phyloP scores from a whole-genome alignment of 2,329 filamentous ascomycete species.

The Trichoderma hamatum region DNA sequence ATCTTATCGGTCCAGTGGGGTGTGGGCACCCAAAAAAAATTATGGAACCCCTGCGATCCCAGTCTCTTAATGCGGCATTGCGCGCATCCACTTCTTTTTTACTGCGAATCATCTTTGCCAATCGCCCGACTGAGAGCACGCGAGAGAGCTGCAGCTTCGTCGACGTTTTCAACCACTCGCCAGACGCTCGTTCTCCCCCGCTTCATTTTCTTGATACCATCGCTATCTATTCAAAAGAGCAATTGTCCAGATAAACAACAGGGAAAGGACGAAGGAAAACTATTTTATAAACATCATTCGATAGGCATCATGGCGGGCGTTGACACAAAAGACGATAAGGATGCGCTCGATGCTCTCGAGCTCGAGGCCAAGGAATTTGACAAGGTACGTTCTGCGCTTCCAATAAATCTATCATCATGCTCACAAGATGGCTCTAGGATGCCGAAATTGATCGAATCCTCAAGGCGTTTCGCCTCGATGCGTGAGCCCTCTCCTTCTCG shows the following conservation, averaged over 20 bases:
- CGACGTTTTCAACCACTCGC: neutral
- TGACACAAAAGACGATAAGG: conserved; percentile 61
- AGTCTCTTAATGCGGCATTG: conserved; percentile 17
- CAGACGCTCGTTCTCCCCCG: neutral
- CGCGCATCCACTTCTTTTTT: conserved; percentile 25
- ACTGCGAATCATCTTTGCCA: conserved; percentile 17
- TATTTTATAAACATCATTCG: neutral
- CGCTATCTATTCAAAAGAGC: neutral
- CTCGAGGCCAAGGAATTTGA: conserved; percentile 86
- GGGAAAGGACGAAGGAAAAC: neutral
- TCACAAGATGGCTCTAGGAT: conserved; percentile 63
- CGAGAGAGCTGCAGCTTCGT: conserved; percentile 19
- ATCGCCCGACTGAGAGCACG: conserved; percentile 6
- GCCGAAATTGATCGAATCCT: conserved; percentile 94
- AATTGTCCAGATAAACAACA: neutral
- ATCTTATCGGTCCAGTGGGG: conserved; percentile 44
- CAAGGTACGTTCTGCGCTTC: conserved; percentile 60
- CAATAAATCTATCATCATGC: neutral
- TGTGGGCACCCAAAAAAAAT: conserved; percentile 33
- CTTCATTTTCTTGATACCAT: neutral
- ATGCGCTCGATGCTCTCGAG: conserved; percentile 79
- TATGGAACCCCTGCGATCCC: conserved; percentile 29
- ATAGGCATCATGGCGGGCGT: conserved; percentile 42
- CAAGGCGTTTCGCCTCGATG: conserved; percentile 77
- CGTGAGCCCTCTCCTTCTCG: conserved; percentile 43